Conservation (phyloP, 495 filamentous ascomycete genomes). For the Poronia punctata region DNA sequence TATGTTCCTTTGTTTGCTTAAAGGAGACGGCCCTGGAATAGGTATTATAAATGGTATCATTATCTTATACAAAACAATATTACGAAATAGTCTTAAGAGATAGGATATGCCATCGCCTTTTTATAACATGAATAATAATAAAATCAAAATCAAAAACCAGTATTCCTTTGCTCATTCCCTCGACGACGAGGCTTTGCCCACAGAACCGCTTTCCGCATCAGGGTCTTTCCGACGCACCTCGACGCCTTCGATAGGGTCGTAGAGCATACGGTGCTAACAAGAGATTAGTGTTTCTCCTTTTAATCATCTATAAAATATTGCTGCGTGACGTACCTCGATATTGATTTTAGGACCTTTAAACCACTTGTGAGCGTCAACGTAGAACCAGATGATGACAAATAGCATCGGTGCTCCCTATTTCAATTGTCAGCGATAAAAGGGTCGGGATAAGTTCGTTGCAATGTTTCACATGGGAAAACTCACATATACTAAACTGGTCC, state of each 20-base stretch:
- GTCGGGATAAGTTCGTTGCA: neutral
- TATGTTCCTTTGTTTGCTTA: too few species aligned
- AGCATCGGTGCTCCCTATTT: constrained; percentile 42
- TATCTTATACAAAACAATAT: neutral
- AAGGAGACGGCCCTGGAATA: too few species aligned
- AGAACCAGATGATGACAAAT: constrained; percentile 60
- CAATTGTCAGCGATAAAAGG: constrained; percentile 6
- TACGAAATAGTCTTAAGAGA: too few species aligned
- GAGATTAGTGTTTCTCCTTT: constrained; percentile 7
- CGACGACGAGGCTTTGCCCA: constrained; percentile 8
- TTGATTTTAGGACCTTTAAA: constrained; percentile 70
- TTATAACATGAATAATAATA: too few species aligned
- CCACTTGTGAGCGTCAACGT: constrained; percentile 60
- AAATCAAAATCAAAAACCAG: too few species aligned
- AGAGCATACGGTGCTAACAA: constrained; percentile 21
- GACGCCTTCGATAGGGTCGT: constrained; percentile 15
- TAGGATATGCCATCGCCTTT: too few species aligned
- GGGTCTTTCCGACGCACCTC: constrained; percentile 9
- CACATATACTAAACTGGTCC: constrained; percentile 68
- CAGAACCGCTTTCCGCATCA: constrained; percentile 20
- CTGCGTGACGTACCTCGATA: constrained; percentile 33
- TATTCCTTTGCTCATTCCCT: too few species aligned
- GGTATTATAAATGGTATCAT: too few species aligned
- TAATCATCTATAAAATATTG: neutral
- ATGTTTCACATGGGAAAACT: constrained; percentile 5